Evolutionary conservation across 352 stramenopile genomes (phyloP).

Genomic region (Phytophthora cactorum): DNA sequence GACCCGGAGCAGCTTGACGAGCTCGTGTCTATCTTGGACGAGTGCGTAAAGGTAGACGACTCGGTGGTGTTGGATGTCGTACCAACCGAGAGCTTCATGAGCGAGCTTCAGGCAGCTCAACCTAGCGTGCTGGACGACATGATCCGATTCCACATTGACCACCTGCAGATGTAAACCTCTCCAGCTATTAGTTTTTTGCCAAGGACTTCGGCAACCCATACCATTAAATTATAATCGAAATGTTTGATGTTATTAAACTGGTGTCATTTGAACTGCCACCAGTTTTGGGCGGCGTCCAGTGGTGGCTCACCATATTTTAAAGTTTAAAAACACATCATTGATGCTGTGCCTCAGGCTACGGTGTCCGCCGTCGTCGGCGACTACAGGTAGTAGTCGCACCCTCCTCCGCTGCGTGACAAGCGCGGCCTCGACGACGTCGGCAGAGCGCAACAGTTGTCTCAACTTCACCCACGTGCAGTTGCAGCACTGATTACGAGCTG

Average conservation of each 20-base stretch:
- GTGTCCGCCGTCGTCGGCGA: too few relatives aligned
- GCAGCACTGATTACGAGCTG: slow-evolving; percentile 13
- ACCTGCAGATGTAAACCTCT: slow-evolving; percentile 27
- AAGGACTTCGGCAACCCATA: background rate
- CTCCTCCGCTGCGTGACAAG: too few relatives aligned
- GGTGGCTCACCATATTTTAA: too few relatives aligned
- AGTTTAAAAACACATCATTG: too few relatives aligned
- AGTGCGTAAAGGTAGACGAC: slow-evolving; percentile 32
- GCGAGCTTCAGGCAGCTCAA: slow-evolving; percentile 3
- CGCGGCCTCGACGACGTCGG: too few relatives aligned
- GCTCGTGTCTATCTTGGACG: slow-evolving; percentile 47
- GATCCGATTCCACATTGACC: slow-evolving; percentile 51
- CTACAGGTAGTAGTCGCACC: too few relatives aligned
- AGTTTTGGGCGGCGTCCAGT: too few relatives aligned
- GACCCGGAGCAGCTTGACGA: slow-evolving; percentile 45
- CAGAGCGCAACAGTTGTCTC: too few relatives aligned
- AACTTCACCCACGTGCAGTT: too few relatives aligned
- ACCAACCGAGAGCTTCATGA: slow-evolving; percentile 5
- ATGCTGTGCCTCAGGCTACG: too few relatives aligned
- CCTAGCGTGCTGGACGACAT: slow-evolving; percentile 51
- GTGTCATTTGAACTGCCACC: too few relatives aligned
- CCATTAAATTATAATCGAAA: slow-evolving; percentile 34
- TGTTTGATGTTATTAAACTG: slow-evolving; percentile 4
- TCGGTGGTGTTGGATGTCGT: background rate
- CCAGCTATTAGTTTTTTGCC: slow-evolving; percentile 15